Conservation (phyloP, 805 yeast genomes). For the Candida loeiensis region DNA sequence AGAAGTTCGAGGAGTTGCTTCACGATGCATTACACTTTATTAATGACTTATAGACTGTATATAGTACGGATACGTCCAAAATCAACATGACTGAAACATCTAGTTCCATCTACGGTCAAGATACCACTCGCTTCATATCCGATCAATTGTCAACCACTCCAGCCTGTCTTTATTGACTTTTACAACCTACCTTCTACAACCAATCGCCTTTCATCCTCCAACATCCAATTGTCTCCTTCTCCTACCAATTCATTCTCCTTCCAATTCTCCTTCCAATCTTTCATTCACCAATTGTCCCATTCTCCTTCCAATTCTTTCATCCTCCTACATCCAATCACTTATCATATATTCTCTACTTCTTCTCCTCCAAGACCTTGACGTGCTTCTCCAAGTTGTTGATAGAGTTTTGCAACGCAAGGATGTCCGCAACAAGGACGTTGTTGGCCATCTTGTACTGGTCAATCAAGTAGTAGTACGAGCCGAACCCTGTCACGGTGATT, state of each 20-base stretch:
- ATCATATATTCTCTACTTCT: constrained; percentile 18
- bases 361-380: constrained; percentile 56
- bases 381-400: constrained; percentile 66
- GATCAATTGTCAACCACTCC: too few species aligned
- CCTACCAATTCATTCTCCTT: too few species aligned
- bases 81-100: too few species aligned
- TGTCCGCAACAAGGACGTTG: constrained; percentile 70
- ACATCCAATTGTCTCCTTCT: too few species aligned
- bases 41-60: constrained; percentile 4
- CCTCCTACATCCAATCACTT: background rate
- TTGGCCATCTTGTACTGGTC: constrained; percentile 76
- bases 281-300: background rate
- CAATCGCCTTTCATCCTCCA: too few species aligned
- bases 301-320: background rate
- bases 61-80: background rate
- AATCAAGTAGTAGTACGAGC: constrained; percentile 71
- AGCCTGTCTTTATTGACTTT: too few species aligned
- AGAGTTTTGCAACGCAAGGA: constrained; percentile 64
- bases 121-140: too few species aligned
- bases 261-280: too few species aligned
- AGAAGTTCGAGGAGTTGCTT: constrained; percentile 24
- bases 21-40: constrained; percentile 19
- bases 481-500: constrained; percentile 67
- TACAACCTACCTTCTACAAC: too few species aligned
- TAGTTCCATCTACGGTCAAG: too few species aligned